These are phyloP conservation scores for Syzygium aromaticum DNA, from an alignment of 345 rosid genomes.

Conservation along the genomic window DNA sequence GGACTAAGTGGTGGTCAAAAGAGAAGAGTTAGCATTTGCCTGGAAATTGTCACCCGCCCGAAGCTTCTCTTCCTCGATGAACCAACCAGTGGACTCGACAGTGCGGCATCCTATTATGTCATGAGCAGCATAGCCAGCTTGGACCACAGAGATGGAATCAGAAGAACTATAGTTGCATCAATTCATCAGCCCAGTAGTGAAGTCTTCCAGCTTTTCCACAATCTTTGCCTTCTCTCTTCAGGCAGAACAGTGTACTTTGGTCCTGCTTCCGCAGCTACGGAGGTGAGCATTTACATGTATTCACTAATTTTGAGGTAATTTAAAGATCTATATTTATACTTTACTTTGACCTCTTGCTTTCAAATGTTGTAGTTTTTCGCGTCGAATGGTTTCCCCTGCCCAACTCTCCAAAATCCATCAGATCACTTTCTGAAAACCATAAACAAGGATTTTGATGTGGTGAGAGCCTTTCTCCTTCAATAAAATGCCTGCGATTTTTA, in stretches of 20 bases:
- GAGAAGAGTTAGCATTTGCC: conserved; percentile 49
- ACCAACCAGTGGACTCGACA: conserved; percentile 49
- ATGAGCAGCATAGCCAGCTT: conserved; percentile 31
- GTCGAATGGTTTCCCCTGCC: conserved; percentile 19
- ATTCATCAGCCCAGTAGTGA: conserved; percentile 51
- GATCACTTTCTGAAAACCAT: conserved; percentile 20
- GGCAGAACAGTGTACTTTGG: conserved; percentile 44
- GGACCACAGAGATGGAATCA: conserved; percentile 5
- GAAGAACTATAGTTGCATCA: conserved; percentile 30
- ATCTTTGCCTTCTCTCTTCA: conserved; percentile 32
- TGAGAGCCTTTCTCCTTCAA: conserved; percentile 1
- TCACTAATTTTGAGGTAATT: not conserved
- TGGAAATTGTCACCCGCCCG: conserved; percentile 42
- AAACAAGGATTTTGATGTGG: conserved; percentile 37
- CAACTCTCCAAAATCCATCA: not conserved
- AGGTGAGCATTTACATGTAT: not conserved
- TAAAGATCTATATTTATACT: not conserved
- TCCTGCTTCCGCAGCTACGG: conserved; percentile 15
- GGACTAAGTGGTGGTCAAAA: conserved; percentile 55
- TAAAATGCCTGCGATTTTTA: not conserved
- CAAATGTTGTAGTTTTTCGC: conserved; percentile 29
- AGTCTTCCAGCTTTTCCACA: conserved; percentile 29
- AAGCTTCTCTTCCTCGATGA: conserved; percentile 45
- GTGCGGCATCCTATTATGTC: conserved; percentile 46
- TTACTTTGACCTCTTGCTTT: not conserved